Evolutionary conservation across 805 yeast species (phyloP), one percentile per base, ranked within the genome.

Genomic region (Limtongia smithiae): DNA sequence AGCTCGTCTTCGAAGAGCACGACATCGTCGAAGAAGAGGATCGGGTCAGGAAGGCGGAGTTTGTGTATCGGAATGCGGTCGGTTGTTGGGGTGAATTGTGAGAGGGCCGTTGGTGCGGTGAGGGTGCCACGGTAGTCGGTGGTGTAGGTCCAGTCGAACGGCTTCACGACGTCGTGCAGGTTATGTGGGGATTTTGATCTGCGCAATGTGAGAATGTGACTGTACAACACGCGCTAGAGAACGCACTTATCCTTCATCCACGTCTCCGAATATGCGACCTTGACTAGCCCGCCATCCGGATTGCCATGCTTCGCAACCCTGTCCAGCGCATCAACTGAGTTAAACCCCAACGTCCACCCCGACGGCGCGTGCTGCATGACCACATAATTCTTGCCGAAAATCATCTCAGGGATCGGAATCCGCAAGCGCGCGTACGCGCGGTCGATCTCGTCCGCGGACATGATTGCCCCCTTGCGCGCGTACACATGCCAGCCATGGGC

Each of bases 81-180:
- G 5, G 66, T 68, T 20, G 67, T 59, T 30, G 64, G 64, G 33
- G 65, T 67, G 31, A 55, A 59, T n/a, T 55, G 52, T 37, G 59
- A 15, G 3, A 11, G 8, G 25, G n/a, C 30, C 4, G 37, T 43
- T 7, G 50, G 60, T 51, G 30, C 42, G 28, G 34, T 48, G 4
- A 34, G 44, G 18, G 58, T 44, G 2, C 97, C 98, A 51, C 72
- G 74, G 65, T 91, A 93, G 40, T 73, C 67, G 0, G 95, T 81
- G 0, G 96, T 78, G 65, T 93, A 93, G 0, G 98, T 91, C 99
- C 99, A 93, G 70, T 93, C 98, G 64, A 80, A 93, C 1, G 96
- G 93, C 60, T 84, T 83, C 43, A 83, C 79, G 31, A 83, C 78
- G 39, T 83, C 78, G 62, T 73, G 66, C 47, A 81, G 74, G 62